Evolutionary conservation across 306 rosid species (phyloP).

Genomic region (Styphnolobium japonicum): DNA sequence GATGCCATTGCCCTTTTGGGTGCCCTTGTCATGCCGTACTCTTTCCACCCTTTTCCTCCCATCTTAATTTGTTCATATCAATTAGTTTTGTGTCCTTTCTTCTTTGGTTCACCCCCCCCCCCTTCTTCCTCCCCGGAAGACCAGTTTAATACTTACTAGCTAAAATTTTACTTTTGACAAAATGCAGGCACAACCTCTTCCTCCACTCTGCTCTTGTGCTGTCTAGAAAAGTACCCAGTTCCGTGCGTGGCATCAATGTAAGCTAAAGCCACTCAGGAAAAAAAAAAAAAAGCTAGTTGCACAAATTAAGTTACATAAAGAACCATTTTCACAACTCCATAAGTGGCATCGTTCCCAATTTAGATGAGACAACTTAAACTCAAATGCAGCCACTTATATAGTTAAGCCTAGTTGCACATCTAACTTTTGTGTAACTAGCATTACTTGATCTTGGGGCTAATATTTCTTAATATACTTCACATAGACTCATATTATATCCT

Average conservation of each 20-base stretch:
- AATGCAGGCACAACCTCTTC: conserved; percentile 85
- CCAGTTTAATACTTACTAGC: neutral
- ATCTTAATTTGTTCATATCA: neutral
- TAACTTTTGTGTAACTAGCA: neutral
- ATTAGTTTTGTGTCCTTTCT: neutral
- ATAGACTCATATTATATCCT: neutral
- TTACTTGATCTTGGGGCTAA: neutral
- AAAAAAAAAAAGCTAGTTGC: neutral
- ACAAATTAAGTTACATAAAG: no score
- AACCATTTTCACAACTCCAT: no score
- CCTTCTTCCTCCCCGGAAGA: neutral
- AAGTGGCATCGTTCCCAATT: no score
- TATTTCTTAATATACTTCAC: neutral
- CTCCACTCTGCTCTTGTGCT: conserved; percentile 95
- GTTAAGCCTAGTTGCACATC: neutral
- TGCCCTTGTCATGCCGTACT: conserved; percentile 91
- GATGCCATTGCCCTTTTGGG: conserved; percentile 90
- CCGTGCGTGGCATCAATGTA: conserved; percentile 82
- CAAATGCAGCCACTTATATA: neutral
- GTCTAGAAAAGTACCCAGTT: conserved; percentile 67
- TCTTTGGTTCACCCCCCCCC: no score
- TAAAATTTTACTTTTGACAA: neutral
- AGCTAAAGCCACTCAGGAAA: conserved; percentile 12
- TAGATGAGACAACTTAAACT: no score
- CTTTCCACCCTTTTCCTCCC: neutral